Percentiles rank a stretch among this genome's conserved stretches.
phyloP scores from a whole-genome alignment of 2,329 filamentous ascomycete genomes.

The Fonsecaea nubica region DNA sequence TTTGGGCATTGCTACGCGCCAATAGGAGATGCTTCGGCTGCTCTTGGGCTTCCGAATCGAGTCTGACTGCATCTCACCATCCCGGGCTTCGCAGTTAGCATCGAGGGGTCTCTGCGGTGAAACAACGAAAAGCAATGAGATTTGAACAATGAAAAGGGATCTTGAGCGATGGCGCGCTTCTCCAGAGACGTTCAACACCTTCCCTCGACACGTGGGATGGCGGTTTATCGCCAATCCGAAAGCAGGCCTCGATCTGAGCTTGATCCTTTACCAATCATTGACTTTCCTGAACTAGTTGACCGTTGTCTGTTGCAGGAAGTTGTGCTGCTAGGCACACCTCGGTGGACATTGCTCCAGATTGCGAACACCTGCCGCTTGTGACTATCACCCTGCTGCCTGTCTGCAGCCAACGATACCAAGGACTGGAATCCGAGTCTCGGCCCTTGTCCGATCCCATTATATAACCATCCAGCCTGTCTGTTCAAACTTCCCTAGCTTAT shows the following conservation, averaged over 20 bases:
- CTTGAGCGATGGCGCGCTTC: background rate
- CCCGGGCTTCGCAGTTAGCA: background rate
- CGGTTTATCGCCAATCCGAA: background rate
- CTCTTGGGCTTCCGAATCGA: background rate
- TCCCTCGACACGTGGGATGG: background rate
- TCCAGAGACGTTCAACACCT: background rate
- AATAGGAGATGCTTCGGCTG: background rate
- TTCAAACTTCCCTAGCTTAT: background rate
- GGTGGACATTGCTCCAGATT: background rate
- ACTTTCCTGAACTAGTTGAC: constrained; percentile 9
- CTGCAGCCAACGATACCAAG: background rate
- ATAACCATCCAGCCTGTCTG: background rate
- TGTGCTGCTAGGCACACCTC: constrained; percentile 6
- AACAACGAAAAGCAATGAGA: background rate
- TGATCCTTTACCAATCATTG: background rate
- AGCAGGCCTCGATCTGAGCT: too few species aligned
- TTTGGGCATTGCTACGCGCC: background rate
- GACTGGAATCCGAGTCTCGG: background rate
- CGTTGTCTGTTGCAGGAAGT: constrained; percentile 1
- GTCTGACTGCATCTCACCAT: background rate
- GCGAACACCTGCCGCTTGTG: background rate
- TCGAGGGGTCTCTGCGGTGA: background rate
- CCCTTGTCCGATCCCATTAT: background rate
- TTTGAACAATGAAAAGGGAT: background rate
- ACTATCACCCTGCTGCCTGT: constrained; percentile 7